Base-by-base conservation (phyloP, 2,329 filamentous ascomycete species). In the Teratosphaeria epicoccoides region DNA sequence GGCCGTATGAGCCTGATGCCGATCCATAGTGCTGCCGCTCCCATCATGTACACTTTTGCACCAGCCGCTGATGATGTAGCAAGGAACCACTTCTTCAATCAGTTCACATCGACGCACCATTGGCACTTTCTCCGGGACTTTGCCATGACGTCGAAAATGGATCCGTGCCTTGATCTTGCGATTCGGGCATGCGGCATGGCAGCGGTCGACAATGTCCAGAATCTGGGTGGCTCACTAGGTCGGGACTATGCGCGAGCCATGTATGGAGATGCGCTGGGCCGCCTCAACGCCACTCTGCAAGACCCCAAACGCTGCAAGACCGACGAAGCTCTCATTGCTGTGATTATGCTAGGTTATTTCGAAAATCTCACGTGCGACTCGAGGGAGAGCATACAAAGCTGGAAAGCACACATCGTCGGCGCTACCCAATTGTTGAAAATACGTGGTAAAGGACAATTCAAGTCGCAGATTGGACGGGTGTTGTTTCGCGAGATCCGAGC, bases 351-450 rank as follows among this genome's bases (percentile, higher is more conserved):
- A 6, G 65, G 69, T 43, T 64, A 68, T 24, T 71, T 65, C 52
- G 68, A 71, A 57, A 66, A 63, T 29, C 54, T 66, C n/a, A 59
- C 59, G 10, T 66, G 64, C 54, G 62, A 66, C 46, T 59, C 57
- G 23, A 50, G 55, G 26, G 57, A 62, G 33, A 64, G 61, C 17
- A 62, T 66, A 43, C 52, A 64, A 23, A 66, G 66, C 6, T 70
- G 67, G 68, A 69, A 68, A 60, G 67, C 66, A 25, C 68, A 71
- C 52, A 66, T 69, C 37, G 60, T 59, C 24, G 68, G 67, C 24
- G 64, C 67, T 11, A 61, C 66, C 23, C 63, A 68, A 28, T 57
- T 71, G 9, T 57, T 69, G 22, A 62, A 62, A 48, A 14, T 68
- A 17, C 62, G 68, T 22, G 64, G 63, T 11, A 58, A 57, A 24